These are phyloP conservation scores for Penicillium lividum DNA, from an alignment of 495 filamentous ascomycete species.

Conservation along the genomic window DNA sequence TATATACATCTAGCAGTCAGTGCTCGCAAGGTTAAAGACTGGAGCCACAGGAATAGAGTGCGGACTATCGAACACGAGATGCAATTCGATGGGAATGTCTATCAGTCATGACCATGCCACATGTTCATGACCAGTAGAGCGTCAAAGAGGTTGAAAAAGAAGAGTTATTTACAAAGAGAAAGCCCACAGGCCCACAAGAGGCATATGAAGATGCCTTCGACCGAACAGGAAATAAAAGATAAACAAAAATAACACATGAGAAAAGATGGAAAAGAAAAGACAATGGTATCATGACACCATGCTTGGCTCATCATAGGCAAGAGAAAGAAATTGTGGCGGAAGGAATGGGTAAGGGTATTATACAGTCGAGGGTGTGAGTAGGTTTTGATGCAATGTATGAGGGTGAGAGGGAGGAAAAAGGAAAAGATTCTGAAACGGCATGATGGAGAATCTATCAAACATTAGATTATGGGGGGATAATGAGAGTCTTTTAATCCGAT, in stretches of 20 bases:
- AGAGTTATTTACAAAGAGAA: conserved; percentile 35
- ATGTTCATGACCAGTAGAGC: conserved; percentile 17
- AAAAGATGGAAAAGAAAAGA: conserved; percentile 14
- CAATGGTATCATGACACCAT: conserved; percentile 36
- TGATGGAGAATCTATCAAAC: conserved; percentile 41
- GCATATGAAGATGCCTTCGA: conserved; percentile 27
- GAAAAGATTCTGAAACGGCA: conserved; percentile 33
- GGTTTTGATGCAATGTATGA: conserved; percentile 13
- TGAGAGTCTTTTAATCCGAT: conserved; percentile 26
- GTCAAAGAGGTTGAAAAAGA: conserved; percentile 13
- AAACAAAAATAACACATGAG: conserved; percentile 5
- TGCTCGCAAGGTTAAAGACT: background rate
- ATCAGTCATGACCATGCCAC: conserved; percentile 16
- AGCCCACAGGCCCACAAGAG: conserved; percentile 5
- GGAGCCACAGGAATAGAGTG: conserved; percentile 1
- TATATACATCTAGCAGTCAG: conserved; percentile 5
- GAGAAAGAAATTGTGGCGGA: conserved; percentile 21
- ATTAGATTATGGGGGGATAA: conserved; percentile 37
- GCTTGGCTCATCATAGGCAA: conserved; percentile 31
- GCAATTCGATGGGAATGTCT: conserved; percentile 21
- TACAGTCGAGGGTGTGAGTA: conserved; percentile 26
- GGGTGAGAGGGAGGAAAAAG: conserved; percentile 11
- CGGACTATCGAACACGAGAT: conserved; percentile 15
- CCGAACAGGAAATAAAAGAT: conserved; percentile 11
- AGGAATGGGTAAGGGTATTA: conserved; percentile 27